These are phyloP conservation scores for Penicillium canescens DNA, from an alignment of 495 filamentous ascomycete species.

Conservation along the genomic window DNA sequence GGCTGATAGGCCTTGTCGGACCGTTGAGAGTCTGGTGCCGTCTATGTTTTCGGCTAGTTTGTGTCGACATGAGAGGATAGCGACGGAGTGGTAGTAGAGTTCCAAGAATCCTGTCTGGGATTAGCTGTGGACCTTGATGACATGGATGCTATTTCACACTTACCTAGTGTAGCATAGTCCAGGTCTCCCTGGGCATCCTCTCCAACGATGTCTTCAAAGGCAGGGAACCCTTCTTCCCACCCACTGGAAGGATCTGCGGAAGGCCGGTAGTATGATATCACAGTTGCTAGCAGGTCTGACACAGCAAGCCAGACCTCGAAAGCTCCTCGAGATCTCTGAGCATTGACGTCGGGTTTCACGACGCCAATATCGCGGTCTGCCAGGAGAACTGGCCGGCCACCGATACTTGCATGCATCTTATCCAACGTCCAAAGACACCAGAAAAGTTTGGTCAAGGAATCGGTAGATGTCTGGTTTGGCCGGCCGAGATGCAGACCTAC, in stretches of 20 bases:
- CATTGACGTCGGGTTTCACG: conserved; percentile 22
- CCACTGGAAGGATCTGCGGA: conserved; percentile 42
- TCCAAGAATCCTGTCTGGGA: conserved; percentile 56
- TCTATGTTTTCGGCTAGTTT: conserved; percentile 36
- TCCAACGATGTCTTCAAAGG: conserved; percentile 70
- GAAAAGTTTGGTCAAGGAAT: conserved; percentile 55
- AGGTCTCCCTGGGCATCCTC: conserved; percentile 27
- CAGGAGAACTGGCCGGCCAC: conserved; percentile 64
- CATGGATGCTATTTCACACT: not conserved
- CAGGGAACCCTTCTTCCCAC: conserved; percentile 59
- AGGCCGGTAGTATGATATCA: conserved; percentile 69
- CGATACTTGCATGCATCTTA: conserved; percentile 61
- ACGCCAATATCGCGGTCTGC: conserved; percentile 63
- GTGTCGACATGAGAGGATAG: conserved; percentile 57
- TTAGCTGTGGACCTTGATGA: not conserved
- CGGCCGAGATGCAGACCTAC: conserved; percentile 61
- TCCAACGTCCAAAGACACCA: conserved; percentile 71
- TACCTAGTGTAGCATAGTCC: conserved; percentile 33
- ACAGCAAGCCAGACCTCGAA: conserved; percentile 56
- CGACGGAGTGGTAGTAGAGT: conserved; percentile 69
- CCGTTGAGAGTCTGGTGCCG: conserved; percentile 48
- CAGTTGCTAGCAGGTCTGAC: conserved; percentile 58
- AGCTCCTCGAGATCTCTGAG: conserved; percentile 22
- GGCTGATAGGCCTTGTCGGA: conserved; percentile 63
- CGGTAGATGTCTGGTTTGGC: conserved; percentile 32